Evolutionary conservation across 306 rosid species (phyloP).

Genomic region (Quercus bicolor): DNA sequence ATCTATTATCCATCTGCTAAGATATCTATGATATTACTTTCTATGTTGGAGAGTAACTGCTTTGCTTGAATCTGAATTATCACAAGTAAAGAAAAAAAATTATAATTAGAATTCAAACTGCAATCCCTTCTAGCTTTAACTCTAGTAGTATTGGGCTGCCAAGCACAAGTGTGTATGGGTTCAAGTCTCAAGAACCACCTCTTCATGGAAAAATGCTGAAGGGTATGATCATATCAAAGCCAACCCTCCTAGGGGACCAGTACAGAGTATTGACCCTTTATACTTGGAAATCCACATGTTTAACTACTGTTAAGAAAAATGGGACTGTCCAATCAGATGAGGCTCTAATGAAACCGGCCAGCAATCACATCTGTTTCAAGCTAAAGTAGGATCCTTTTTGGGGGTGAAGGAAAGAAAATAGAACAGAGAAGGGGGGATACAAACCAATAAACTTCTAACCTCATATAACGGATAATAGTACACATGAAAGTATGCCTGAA

Average conservation of each 20-base stretch:
- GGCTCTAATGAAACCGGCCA: neutral
- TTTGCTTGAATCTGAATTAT: neutral
- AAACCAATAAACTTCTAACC: no score
- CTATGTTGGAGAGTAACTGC: neutral
- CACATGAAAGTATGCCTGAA: no score
- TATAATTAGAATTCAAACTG: neutral
- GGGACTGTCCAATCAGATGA: neutral
- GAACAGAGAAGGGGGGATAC: neutral
- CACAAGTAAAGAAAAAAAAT: neutral
- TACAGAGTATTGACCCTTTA: neutral
- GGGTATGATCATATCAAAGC: neutral
- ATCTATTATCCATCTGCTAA: neutral
- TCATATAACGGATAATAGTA: no score
- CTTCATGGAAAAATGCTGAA: neutral
- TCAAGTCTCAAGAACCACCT: neutral
- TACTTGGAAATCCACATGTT: neutral
- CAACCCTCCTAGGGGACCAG: neutral
- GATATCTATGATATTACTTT: neutral
- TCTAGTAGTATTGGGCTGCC: neutral
- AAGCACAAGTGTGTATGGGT: neutral
- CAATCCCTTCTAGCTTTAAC: neutral
- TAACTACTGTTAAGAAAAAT: neutral
- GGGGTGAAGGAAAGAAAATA: neutral
- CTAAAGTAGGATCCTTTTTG: neutral
- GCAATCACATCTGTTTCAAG: no score